Conservation (phyloP, 116 monocot genomes). For the Dioscorea cayenensis region DNA sequence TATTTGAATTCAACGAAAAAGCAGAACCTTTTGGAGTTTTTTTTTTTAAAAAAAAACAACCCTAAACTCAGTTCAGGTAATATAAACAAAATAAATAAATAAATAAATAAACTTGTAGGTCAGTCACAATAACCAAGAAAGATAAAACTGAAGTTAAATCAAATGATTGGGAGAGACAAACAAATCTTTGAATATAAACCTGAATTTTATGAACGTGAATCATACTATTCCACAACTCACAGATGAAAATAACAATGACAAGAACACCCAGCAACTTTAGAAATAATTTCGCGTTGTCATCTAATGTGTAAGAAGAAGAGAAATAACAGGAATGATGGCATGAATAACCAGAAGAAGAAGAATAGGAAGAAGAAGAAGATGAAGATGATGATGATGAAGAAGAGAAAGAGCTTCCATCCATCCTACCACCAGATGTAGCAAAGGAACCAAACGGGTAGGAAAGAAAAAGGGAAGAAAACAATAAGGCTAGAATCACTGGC, state of each 20-base stretch:
- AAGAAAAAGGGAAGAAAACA: constrained; percentile 45
- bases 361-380: constrained; percentile 19
- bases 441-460: constrained; percentile 40
- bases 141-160: background rate
- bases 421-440: constrained; percentile 73
- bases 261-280: constrained; percentile 21
- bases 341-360: constrained; percentile 7
- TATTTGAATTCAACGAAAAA: too few relatives aligned
- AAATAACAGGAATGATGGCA: constrained; percentile 32
- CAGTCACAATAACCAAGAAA: background rate
- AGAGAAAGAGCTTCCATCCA: constrained; percentile 76
- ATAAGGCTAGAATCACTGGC: constrained; percentile 30
- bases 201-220: constrained; percentile 77
- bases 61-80: too few relatives aligned
- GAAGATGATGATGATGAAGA: constrained; percentile 15
- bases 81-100: background rate
- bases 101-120: too few relatives aligned
- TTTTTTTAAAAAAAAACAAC: too few relatives aligned
- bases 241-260: constrained; percentile 14
- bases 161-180: too few relatives aligned
- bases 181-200: constrained; percentile 18
- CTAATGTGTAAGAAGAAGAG: constrained; percentile 54
- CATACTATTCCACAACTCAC: constrained; percentile 63
- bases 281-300: constrained; percentile 33
- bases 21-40: too few relatives aligned